Conservation (phyloP, 2,329 filamentous ascomycete genomes). For the Fusarium sp. region DNA sequence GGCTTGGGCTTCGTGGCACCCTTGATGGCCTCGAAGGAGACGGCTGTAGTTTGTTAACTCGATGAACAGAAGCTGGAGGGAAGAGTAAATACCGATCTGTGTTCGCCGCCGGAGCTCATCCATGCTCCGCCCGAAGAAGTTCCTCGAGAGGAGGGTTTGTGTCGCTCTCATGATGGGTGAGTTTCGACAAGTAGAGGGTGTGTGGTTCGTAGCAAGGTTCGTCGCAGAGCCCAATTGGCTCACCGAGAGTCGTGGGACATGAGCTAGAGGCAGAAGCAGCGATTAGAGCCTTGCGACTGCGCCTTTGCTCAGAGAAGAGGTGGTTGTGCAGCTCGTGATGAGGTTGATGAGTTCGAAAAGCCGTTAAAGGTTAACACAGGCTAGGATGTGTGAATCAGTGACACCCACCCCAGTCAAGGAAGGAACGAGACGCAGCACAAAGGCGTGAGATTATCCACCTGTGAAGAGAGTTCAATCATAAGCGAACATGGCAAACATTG, state of each 20-base stretch:
- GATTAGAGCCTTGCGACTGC: not conserved
- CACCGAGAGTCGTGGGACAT: constrained; percentile 43
- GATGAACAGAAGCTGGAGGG: rapidly evolving
- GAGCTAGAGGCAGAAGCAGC: not conserved
- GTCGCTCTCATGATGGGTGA: constrained; percentile 61
- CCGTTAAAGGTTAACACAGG: constrained; percentile 21
- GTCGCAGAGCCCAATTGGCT: constrained; percentile 45
- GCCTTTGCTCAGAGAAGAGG: not conserved
- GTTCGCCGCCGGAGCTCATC: constrained; percentile 71
- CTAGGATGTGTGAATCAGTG: constrained; percentile 20
- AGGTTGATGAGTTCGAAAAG: constrained; percentile 1
- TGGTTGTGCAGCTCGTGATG: constrained; percentile 2
- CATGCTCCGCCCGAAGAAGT: constrained; percentile 69
- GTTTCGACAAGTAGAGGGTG: not conserved
- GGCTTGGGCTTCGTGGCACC: constrained; percentile 72
- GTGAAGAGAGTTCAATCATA: too few species aligned
- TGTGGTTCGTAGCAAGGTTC: constrained; percentile 17
- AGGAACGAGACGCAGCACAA: not conserved
- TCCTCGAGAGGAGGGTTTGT: constrained; percentile 58
- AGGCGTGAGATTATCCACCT: not conserved
- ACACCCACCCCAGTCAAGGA: not conserved
- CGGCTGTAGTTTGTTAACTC: constrained; percentile 58
- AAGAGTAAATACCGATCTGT: constrained; percentile 60
- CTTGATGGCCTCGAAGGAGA: constrained; percentile 77
- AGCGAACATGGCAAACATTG: too few species aligned